These are phyloP conservation scores for Myriosclerotinia curreyana DNA, from an alignment of 2,329 filamentous ascomycete genomes.

Conservation along the genomic window DNA sequence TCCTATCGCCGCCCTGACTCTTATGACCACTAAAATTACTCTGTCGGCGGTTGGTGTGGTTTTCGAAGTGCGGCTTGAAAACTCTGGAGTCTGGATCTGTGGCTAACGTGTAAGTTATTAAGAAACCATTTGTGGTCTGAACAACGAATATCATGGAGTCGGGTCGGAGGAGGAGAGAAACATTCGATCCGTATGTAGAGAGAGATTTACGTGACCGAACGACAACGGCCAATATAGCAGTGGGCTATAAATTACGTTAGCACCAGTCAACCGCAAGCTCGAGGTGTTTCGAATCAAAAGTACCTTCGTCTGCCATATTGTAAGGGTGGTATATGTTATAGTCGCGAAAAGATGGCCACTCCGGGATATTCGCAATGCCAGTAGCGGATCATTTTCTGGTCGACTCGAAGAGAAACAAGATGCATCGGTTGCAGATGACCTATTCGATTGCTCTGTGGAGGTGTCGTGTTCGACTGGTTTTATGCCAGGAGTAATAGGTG, in stretches of 20 bases:
- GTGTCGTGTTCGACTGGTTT: constrained; percentile 57
- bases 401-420: constrained; percentile 23
- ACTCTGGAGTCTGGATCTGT: constrained; percentile 79
- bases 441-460: constrained; percentile 30
- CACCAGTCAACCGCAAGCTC: constrained; percentile 3
- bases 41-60: constrained; percentile 61
- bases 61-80: constrained; percentile 78
- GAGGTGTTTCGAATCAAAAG: constrained; percentile 30
- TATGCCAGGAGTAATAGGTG: constrained; percentile 56
- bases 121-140: constrained; percentile 78
- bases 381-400: constrained; percentile 57
- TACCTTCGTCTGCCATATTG: constrained; percentile 96
- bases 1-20: constrained; percentile 52
- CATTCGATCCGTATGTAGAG: constrained; percentile 78
- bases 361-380: constrained; percentile 73
- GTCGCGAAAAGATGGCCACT: constrained; percentile 82
- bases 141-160: constrained; percentile 91
- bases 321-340: constrained; percentile 79
- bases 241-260: constrained; percentile 58
- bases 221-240: constrained; percentile 80
- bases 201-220: constrained; percentile 78
- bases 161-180: constrained; percentile 79
- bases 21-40: constrained; percentile 56
- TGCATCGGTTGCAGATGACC: constrained; percentile 25
- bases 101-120: constrained; percentile 92